phyloP scores from a whole-genome alignment of 2,329 filamentous ascomycete genomes.

The Fusarium ramigenum region DNA sequence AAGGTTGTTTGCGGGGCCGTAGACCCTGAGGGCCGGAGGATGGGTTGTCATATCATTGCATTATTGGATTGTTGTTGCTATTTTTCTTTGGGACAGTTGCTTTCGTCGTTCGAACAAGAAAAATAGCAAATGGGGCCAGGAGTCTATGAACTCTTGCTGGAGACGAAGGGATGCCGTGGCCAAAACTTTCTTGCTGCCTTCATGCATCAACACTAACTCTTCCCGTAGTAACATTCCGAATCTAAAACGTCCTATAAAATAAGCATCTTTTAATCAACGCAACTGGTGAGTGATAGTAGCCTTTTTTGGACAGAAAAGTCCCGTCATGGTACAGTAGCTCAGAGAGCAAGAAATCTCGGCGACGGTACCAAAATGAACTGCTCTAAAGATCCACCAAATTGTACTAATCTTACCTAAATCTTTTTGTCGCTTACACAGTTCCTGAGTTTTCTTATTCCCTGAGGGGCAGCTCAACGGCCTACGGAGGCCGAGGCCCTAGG shows the following conservation, averaged over 20 bases:
- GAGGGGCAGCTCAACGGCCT: background rate
- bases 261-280: background rate
- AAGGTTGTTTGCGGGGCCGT: slow-evolving; percentile 27
- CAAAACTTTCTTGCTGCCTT: background rate
- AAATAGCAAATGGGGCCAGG: background rate
- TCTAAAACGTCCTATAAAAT: background rate
- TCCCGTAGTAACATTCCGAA: background rate
- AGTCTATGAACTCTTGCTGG: background rate
- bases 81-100: background rate
- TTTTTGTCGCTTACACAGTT: background rate
- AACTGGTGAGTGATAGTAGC: background rate
- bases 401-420: background rate
- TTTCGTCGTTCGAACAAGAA: background rate
- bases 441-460: too few relatives aligned
- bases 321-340: background rate
- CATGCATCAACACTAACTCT: background rate
- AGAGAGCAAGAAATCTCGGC: background rate
- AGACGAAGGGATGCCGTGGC: too few relatives aligned
- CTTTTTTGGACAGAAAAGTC: background rate
- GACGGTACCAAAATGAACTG: background rate
- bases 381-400: background rate
- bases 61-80: background rate
- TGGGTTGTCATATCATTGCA: slow-evolving; percentile 11
- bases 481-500: background rate
- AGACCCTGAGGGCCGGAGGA: slow-evolving; percentile 19